These are phyloP conservation scores for Beauveria asiatica DNA, from an alignment of 2,329 filamentous ascomycete species.

Conservation along the genomic window DNA sequence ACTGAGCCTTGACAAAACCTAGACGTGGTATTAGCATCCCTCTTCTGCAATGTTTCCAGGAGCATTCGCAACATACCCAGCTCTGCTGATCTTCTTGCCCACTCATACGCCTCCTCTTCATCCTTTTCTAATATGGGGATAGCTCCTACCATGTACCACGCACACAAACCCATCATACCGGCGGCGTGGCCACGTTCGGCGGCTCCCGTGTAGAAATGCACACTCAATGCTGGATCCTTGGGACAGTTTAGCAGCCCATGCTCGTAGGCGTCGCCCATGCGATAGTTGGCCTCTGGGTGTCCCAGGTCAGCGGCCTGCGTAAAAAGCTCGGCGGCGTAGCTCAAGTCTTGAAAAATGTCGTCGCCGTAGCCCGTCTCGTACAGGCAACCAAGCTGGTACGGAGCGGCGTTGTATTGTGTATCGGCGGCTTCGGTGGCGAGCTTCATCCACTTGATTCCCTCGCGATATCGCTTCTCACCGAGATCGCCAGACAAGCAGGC, in stretches of 20 bases:
- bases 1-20: slow-evolving; percentile 73
- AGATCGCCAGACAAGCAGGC: slow-evolving; percentile 87
- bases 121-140: slow-evolving; percentile 89
- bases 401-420: slow-evolving; percentile 81
- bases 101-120: slow-evolving; percentile 92
- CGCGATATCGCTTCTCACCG: slow-evolving; percentile 76
- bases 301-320: slow-evolving; percentile 90
- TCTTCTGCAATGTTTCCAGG: background rate
- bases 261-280: slow-evolving; percentile 95
- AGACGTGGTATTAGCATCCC: background rate
- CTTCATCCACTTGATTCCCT: slow-evolving; percentile 95
- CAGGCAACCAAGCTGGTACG: slow-evolving; percentile 79
- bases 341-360: slow-evolving; percentile 84
- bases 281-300: slow-evolving; percentile 75
- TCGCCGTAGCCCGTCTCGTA: slow-evolving; percentile 93
- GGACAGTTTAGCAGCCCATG: slow-evolving; percentile 83
- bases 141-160: slow-evolving; percentile 96
- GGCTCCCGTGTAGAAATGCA: slow-evolving; percentile 94
- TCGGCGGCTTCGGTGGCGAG: slow-evolving; percentile 85
- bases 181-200: slow-evolving; percentile 74
- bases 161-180: slow-evolving; percentile 97
- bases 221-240: slow-evolving; percentile 81
- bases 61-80: slow-evolving; percentile 52
- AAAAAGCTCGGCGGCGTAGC: slow-evolving; percentile 87
- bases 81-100: slow-evolving; percentile 81